These are phyloP conservation scores for Osmanthus fragrans DNA, from an alignment of 257 asterid species.

Conservation along the genomic window DNA sequence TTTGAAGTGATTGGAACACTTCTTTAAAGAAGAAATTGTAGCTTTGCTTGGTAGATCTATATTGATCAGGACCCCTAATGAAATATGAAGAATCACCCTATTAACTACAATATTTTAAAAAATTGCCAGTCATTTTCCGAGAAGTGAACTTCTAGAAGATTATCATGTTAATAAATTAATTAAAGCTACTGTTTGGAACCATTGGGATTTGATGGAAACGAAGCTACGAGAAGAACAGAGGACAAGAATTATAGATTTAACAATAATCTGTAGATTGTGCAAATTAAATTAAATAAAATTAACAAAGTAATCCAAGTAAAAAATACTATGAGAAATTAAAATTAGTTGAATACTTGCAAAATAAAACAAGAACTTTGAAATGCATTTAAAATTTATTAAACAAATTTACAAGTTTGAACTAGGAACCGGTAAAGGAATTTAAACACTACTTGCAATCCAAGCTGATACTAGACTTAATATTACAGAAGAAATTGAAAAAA, in stretches of 20 bases:
- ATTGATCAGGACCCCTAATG: neutral
- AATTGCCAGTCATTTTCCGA: neutral
- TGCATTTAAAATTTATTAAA: neutral
- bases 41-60: neutral
- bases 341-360: neutral
- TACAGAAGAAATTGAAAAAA: neutral
- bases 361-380: neutral
- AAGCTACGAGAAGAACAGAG: neutral
- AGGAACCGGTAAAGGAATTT: neutral
- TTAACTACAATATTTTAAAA: neutral
- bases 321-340: neutral
- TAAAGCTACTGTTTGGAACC: neutral
- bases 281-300: no score
- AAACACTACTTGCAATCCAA: neutral
- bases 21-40: neutral
- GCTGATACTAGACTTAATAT: neutral
- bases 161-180: neutral
- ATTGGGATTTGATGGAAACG: neutral
- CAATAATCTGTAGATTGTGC: neutral
- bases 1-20: neutral
- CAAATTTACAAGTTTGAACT: neutral
- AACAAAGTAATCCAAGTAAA: neutral
- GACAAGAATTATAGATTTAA: neutral
- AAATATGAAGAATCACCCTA: neutral
- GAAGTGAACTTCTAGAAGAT: neutral